phyloP scores from a whole-genome alignment of 1,284 basidiomycete species.

The Macrocystidia cucumis region DNA sequence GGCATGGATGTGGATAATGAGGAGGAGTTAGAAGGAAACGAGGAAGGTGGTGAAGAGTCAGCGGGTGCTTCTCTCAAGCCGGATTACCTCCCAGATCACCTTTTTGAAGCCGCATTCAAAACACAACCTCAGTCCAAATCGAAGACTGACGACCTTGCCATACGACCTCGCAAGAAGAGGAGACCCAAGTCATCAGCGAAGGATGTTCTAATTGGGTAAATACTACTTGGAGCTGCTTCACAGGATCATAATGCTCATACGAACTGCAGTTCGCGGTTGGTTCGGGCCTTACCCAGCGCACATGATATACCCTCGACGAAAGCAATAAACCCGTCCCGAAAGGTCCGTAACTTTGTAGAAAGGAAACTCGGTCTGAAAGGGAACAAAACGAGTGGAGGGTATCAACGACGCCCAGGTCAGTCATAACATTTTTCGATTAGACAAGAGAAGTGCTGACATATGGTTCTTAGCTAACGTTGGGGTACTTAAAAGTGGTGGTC shows the following conservation, averaged over 20 bases:
- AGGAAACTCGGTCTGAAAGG: conserved; percentile 13
- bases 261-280: conserved; percentile 9
- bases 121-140: conserved; percentile 12
- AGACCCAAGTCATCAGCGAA: conserved; percentile 15
- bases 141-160: conserved; percentile 10
- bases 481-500: conserved; percentile 13
- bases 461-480: conserved; percentile 13
- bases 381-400: conserved; percentile 10
- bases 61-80: conserved; percentile 14
- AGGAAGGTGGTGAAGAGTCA: conserved; percentile 9
- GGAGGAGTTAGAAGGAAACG: conserved; percentile 11
- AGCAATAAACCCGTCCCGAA: conserved; percentile 13
- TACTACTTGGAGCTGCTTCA: neutral
- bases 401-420: conserved; percentile 16
- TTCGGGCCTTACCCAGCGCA: conserved; percentile 9
- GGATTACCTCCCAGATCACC: conserved; percentile 39
- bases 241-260: neutral
- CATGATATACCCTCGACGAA: conserved; percentile 7
- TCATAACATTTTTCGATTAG: neutral
- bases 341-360: conserved; percentile 14
- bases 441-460: neutral
- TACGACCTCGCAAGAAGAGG: conserved; percentile 10
- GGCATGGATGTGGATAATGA: conserved; percentile 12
- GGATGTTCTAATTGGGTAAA: conserved; percentile 18
- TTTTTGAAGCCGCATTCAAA: conserved; percentile 39